These are phyloP conservation scores for Erodium texanum DNA, from an alignment of 441 rosid species.

Conservation along the genomic window DNA sequence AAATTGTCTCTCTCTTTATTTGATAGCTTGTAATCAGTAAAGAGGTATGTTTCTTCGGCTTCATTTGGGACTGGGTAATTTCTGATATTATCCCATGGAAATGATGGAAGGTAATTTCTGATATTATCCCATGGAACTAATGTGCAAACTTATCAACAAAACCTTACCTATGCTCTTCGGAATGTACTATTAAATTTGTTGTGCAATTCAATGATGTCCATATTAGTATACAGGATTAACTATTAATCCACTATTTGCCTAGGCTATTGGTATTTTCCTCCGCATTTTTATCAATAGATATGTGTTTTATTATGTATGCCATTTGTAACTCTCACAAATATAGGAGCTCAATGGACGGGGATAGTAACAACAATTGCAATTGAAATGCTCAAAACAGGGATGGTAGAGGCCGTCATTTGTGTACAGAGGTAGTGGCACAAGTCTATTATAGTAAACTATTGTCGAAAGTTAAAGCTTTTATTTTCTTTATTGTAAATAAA, in stretches of 20 bases:
- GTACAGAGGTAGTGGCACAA: slow-evolving; percentile 62
- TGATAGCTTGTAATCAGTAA: background rate
- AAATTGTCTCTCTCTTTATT: no score
- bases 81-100: no score
- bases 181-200: no score
- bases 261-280: no score
- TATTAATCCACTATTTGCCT: no score
- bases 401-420: slow-evolving; percentile 92
- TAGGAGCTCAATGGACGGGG: slow-evolving; percentile 99
- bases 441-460: slow-evolving; percentile 1
- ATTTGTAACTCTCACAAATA: slow-evolving; percentile 12
- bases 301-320: slow-evolving; percentile 15
- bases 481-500: background rate
- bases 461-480: background rate
- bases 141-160: background rate
- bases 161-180: background rate
- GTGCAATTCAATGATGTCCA: background rate
- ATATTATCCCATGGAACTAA: background rate
- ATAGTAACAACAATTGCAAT: slow-evolving; percentile 85
- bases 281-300: background rate
- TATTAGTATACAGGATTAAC: no score
- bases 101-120: no score
- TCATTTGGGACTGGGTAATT: no score
- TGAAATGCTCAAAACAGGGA: slow-evolving; percentile 76
- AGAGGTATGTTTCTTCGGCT: background rate